phyloP scores from a whole-genome alignment of 441 rosid genomes.

The Jatropha multifida region DNA sequence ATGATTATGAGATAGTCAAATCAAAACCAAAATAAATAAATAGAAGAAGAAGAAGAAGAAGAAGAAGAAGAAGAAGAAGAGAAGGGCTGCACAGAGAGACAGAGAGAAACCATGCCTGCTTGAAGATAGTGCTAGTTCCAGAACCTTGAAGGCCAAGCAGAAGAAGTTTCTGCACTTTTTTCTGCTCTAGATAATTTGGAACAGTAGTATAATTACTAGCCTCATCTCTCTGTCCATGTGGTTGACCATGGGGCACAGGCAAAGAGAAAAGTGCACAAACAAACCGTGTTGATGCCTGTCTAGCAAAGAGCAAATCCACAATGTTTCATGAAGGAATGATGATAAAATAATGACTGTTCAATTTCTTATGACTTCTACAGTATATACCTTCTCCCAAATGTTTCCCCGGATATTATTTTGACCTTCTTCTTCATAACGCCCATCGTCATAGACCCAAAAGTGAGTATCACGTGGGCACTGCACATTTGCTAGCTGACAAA shows the following conservation, averaged over 20 bases:
- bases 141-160: constrained; percentile 68
- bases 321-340: constrained; percentile 22
- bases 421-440: constrained; percentile 99
- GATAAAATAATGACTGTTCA: constrained; percentile 6
- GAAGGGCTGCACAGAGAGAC: not conserved
- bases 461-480: constrained; percentile 99
- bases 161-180: constrained; percentile 64
- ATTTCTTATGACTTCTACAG: constrained; percentile 11
- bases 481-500: constrained; percentile 80
- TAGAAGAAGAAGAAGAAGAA: not conserved
- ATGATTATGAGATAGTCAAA: not conserved
- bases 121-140: constrained; percentile 85
- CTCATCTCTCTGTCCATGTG: constrained; percentile 57
- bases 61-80: too few species aligned
- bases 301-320: constrained; percentile 37
- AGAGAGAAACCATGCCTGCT: constrained; percentile 53
- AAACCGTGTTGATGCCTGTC: constrained; percentile 79
- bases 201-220: constrained; percentile 58
- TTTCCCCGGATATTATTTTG: constrained; percentile 98
- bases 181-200: constrained; percentile 69
- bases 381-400: constrained; percentile 95
- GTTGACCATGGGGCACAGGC: constrained; percentile 67
- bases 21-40: not conserved
- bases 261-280: constrained; percentile 65
- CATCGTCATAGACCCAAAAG: constrained; percentile 99